Evolutionary conservation across 2,329 filamentous ascomycete genomes (phyloP), one percentile per base, ranked within the genome.

Genomic region (Hypoxylon rubiginosum): DNA sequence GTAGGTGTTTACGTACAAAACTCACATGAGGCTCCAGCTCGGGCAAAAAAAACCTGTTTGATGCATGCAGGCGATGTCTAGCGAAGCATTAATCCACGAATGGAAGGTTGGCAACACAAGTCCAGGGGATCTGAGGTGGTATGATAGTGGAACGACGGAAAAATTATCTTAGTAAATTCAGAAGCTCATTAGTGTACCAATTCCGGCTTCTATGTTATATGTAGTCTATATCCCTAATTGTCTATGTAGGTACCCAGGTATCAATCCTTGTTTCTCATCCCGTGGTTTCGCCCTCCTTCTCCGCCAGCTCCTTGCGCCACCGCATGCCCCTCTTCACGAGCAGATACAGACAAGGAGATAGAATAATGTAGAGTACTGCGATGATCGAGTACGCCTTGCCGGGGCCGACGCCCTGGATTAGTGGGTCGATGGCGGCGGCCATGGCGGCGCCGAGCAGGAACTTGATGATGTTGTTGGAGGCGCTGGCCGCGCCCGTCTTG

Each of bases 371-470:
- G 4, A 88, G 75, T 24, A 86, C 72, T 1, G 82, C 83, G 61
- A 88, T 82, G 58, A 89, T 85, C 0, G 86, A 88, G 66, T 86
- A 90, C 17, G 82, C 85, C 84, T 88, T 89, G 0, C 88, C 88
- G 19, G 83, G 75, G 1, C 87, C 87, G 75, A 90, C 83, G 0
- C 77, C 78, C 11, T 78, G 65, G 30, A 90, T 82, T 80, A 91
- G 86, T 48, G 82, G 79, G 53, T 88, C 83, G 32, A 91, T 85
- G 11, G 87, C 80, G 0, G 85, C 86, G n/a, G 87, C 87, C 19
- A 84, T 86, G 1, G 77, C 84, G 0, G 89, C 89, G 21, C 86
- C 87, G 50, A 89, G 77, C 19, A 87, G 75, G 72, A 88, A 91
- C 26, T 88, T 79, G 9, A 88, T 83, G 8, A 91, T 78, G 66